These are phyloP conservation scores for Pouteria glomerata DNA, from an alignment of 148 eudicot genomes.

Conservation along the genomic window DNA sequence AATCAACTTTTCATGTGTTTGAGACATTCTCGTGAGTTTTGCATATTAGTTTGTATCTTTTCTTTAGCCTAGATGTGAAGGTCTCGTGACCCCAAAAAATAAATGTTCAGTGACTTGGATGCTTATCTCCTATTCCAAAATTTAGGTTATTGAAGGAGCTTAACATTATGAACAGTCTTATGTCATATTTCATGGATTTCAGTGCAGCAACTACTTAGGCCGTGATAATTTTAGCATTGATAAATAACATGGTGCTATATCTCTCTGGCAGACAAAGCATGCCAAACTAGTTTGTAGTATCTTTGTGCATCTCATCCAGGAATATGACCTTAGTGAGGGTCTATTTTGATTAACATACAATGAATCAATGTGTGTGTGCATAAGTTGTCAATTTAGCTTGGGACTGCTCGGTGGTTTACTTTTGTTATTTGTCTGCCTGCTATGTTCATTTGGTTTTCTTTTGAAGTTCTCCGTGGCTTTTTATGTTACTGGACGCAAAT, in stretches of 20 bases:
- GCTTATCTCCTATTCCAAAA: background rate
- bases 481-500: too few relatives aligned
- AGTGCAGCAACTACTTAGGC: too few relatives aligned
- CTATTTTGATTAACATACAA: too few relatives aligned
- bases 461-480: too few relatives aligned
- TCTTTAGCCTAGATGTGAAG: background rate
- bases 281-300: background rate
- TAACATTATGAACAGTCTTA: background rate
- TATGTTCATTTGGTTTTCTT: too few relatives aligned
- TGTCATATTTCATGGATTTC: too few relatives aligned
- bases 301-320: too few relatives aligned
- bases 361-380: too few relatives aligned
- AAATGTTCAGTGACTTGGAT: background rate
- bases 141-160: background rate
- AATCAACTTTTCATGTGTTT: background rate
- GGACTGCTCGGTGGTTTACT: too few relatives aligned
- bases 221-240: background rate
- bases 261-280: background rate
- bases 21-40: background rate
- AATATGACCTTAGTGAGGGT: too few relatives aligned
- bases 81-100: background rate
- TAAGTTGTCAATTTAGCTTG: too few relatives aligned
- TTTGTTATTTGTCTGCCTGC: too few relatives aligned
- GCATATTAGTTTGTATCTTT: background rate
- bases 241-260: background rate